phyloP scores from a whole-genome alignment of 345 rosid species.

The Boechera retrofracta region DNA sequence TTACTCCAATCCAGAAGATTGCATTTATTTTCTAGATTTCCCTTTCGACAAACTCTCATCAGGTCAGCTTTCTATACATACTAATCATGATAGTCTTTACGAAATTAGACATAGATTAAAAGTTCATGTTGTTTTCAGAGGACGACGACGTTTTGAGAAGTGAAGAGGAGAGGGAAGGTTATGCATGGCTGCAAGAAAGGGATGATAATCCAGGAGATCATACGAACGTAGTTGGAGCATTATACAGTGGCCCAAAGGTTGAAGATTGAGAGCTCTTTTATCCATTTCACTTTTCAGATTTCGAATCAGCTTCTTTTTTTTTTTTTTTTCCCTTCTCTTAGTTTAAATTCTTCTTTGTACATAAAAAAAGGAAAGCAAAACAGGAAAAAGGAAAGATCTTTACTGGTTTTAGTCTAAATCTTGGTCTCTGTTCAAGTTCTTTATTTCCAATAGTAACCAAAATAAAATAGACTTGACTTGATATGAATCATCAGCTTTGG shows the following conservation, averaged over 20 bases:
- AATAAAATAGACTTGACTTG: slow-evolving; percentile 14
- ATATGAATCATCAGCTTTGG: background rate
- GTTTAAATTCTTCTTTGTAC: slow-evolving; percentile 54
- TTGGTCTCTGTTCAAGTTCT: slow-evolving; percentile 5
- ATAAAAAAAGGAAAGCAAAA: slow-evolving; percentile 40
- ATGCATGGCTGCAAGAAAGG: slow-evolving; percentile 83
- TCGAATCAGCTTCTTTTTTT: background rate
- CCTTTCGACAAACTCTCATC: slow-evolving; percentile 54
- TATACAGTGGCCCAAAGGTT: slow-evolving; percentile 63
- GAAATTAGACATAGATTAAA: background rate
- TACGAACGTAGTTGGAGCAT: slow-evolving; percentile 51
- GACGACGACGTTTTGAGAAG: slow-evolving; percentile 52
- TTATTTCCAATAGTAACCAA: slow-evolving; percentile 20
- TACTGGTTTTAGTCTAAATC: slow-evolving; percentile 24
- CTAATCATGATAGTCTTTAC: background rate
- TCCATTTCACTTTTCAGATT: slow-evolving; percentile 20
- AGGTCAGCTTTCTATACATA: background rate
- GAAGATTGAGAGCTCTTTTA: slow-evolving; percentile 30
- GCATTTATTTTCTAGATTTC: slow-evolving; percentile 70
- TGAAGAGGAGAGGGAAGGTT: slow-evolving; percentile 59
- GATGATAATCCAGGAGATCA: slow-evolving; percentile 60
- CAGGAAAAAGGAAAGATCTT: slow-evolving; percentile 13
- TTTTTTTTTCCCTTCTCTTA: background rate
- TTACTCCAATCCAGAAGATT: slow-evolving; percentile 70
- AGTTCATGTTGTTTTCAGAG: slow-evolving; percentile 25